Percentiles rank a stretch among this genome's conserved stretches.
These are phyloP conservation scores for Silene noctiflora DNA, from an alignment of 179 eudicot genomes.

Conservation along the genomic window DNA sequence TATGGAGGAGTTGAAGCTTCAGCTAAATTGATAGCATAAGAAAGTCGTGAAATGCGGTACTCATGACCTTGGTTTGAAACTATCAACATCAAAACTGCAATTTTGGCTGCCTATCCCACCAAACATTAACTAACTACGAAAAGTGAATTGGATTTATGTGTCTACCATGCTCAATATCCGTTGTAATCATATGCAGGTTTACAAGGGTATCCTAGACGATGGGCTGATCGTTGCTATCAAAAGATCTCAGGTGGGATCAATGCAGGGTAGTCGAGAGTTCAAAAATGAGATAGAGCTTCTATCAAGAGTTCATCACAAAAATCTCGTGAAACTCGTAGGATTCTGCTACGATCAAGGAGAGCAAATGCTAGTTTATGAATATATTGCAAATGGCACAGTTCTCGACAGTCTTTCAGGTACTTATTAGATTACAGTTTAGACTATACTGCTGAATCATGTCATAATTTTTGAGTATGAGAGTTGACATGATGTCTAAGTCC, in stretches of 20 bases:
- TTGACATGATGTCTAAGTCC: too few relatives aligned
- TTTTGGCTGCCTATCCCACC: too few relatives aligned
- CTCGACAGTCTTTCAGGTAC: constrained; percentile 52
- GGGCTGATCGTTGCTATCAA: constrained; percentile 58
- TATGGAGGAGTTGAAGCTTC: not conserved
- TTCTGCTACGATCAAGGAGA: constrained; percentile 61
- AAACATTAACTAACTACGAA: too few relatives aligned
- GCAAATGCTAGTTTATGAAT: constrained; percentile 64
- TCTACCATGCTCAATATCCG: not conserved
- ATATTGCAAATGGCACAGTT: constrained; percentile 53
- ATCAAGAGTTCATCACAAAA: constrained; percentile 70
- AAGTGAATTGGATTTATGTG: not conserved
- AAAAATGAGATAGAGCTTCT: constrained; percentile 69
- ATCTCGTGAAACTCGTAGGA: constrained; percentile 60
- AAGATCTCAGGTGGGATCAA: constrained; percentile 57
- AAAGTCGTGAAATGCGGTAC: too few relatives aligned
- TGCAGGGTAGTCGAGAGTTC: constrained; percentile 62
- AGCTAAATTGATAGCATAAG: not conserved
- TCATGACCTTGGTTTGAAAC: too few relatives aligned
- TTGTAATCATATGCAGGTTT: constrained; percentile 43
- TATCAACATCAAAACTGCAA: not conserved
- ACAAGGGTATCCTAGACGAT: constrained; percentile 49
- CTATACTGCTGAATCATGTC: not conserved
- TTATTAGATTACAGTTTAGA: not conserved
- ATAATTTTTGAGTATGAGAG: not conserved